These are phyloP conservation scores for Heliocybe sulcata DNA, from an alignment of 1,284 basidiomycete species.

Conservation along the genomic window DNA sequence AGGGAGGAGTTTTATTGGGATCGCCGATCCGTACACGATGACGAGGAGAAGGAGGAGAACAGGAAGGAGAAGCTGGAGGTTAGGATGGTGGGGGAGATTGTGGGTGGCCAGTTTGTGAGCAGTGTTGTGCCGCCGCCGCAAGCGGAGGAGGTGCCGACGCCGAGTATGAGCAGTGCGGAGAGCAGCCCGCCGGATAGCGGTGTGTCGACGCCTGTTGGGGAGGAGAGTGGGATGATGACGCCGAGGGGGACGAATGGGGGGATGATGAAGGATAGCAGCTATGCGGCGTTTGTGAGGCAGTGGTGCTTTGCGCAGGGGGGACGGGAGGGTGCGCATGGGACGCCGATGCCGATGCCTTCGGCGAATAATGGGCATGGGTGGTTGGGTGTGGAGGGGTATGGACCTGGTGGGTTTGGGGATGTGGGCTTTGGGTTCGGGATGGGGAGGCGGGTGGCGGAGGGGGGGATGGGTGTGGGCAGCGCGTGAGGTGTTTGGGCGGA, in stretches of 20 bases:
- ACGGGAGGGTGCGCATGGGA: neutral
- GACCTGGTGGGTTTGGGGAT: neutral
- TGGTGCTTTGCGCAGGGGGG: slow-evolving; percentile 61
- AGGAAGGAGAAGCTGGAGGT: slow-evolving; percentile 3
- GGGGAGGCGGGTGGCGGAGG: neutral
- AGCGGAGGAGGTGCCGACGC: neutral
- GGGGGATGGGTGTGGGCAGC: neutral
- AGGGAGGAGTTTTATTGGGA: slow-evolving; percentile 5
- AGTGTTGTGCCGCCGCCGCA: neutral
- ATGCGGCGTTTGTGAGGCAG: slow-evolving; percentile 55
- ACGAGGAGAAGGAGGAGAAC: slow-evolving; percentile 11
- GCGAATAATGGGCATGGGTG: neutral
- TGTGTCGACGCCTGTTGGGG: slow-evolving; percentile 8
- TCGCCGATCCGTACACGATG: slow-evolving; percentile 4
- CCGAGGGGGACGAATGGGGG: neutral
- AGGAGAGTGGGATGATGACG: slow-evolving; percentile 1
- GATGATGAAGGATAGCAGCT: slow-evolving; percentile 28
- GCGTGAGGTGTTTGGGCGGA: neutral
- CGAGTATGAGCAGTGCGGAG: neutral
- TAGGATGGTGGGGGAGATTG: slow-evolving; percentile 1
- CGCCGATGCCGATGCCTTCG: neutral
- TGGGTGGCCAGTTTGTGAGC: slow-evolving; percentile 1
- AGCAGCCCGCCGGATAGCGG: slow-evolving; percentile 4
- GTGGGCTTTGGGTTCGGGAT: neutral
- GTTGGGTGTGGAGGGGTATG: neutral